Base-by-base conservation (phyloP, 2,329 filamentous ascomycete species). In the Fusarium sarcochroum region DNA sequence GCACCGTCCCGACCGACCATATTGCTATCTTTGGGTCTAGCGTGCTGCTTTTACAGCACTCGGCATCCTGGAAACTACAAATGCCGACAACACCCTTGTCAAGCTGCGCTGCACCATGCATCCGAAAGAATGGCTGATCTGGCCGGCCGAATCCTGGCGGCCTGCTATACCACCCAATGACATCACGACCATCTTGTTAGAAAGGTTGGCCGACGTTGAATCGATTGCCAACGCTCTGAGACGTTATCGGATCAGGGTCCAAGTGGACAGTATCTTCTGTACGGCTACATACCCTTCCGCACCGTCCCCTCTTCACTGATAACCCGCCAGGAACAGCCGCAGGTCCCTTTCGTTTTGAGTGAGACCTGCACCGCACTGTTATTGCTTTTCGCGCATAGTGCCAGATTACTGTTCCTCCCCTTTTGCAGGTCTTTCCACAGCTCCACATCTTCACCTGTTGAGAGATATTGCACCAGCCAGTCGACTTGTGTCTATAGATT, bases 391-490 rank as follows among this genome's bases (percentile, higher is more conserved):
- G 25, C 52, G 25, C 25, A 42, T 62, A 61, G 42, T 34, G 47
- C 40, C 66, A 66, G 41, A 72, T 66, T 46, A 38, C 50, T 56
- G 15, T 41, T 49, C 52, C 46, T 30, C 27, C 55, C 49, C 54
- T 63, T 63, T 63, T 44, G 47, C 23, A 20, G 49, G 52, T 20
- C 38, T 50, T 58, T 32, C 25, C 23, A 20, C 11, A 20, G 51
- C 54, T 54, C 69, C 70, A 69, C 70, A 69, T 71, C 64, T 71
- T 72, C 64, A 72, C 53, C 51, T 65, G 40, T 64, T 52, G 64
- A 41, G 53, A 48, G 34, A 27, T 21, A 69, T 23, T 14, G 41
- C 35, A 51, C 50, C 25, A 34, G 45, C 40, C 23, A 55, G 54
- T 46, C 27, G 40, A 62, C 53, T 58, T 37, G 42, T 25, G 47